Conservation (phyloP, 2,329 filamentous ascomycete genomes). For the Exophiala lecanii-corni region DNA sequence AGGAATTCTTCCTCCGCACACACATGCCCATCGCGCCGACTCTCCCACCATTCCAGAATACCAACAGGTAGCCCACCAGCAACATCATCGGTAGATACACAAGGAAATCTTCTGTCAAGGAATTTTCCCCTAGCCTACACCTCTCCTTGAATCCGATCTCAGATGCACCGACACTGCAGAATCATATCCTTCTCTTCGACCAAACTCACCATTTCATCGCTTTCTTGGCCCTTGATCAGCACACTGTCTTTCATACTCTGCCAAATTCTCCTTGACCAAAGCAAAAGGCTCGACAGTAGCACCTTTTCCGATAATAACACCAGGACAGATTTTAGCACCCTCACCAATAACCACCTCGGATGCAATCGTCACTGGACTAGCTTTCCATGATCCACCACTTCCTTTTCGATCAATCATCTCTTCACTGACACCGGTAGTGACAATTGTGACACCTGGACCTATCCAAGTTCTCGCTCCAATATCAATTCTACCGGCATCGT, state of each 20-base stretch:
- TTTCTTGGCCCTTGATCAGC: slow-evolving; percentile 1
- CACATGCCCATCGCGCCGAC: no score
- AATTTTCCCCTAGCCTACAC: no score
- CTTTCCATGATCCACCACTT: slow-evolving; percentile 65
- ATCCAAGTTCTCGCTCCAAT: slow-evolving; percentile 69
- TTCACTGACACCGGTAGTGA: slow-evolving; percentile 67
- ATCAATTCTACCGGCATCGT: slow-evolving; percentile 77
- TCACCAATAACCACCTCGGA: slow-evolving; percentile 64
- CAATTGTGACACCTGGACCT: slow-evolving; percentile 81
- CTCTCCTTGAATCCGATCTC: no score
- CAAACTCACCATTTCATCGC: neutral
- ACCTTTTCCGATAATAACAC: slow-evolving; percentile 39
- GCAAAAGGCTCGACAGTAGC: slow-evolving; percentile 44
- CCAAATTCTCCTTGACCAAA: slow-evolving; percentile 40
- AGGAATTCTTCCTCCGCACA: no score
- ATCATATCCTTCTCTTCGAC: no score
- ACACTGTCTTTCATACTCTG: slow-evolving; percentile 39
- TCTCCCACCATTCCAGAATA: no score
- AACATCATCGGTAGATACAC: no score
- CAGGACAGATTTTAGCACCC: slow-evolving; percentile 54
- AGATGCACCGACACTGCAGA: no score
- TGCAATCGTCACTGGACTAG: slow-evolving; percentile 69
- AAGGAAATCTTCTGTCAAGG: no score
- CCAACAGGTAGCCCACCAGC: no score
- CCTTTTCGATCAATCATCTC: slow-evolving; percentile 72